These are phyloP conservation scores for Cyberlindnera galapagoensis DNA, from an alignment of 805 yeast species.

Conservation along the genomic window DNA sequence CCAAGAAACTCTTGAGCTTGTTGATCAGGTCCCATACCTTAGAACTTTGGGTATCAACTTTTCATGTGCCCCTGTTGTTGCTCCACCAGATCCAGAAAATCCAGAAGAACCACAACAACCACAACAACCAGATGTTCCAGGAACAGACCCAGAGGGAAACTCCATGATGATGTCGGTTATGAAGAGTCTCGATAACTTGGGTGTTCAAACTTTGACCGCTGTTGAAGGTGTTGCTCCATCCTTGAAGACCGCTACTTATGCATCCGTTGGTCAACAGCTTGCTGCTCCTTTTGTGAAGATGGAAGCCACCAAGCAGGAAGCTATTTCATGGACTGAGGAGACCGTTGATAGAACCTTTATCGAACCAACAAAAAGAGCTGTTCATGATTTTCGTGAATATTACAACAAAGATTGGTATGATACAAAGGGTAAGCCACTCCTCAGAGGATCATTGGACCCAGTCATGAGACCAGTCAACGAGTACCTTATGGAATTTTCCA, in stretches of 20 bases:
- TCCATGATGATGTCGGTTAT: constrained; percentile 35
- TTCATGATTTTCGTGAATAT: constrained; percentile 40
- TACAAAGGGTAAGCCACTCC: constrained; percentile 53
- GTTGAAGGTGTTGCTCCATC: constrained; percentile 58
- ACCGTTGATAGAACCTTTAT: constrained; percentile 31
- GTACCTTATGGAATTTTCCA: constrained; percentile 39
- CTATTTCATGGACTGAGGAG: constrained; percentile 26
- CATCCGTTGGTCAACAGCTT: constrained; percentile 40
- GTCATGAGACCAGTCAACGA: constrained; percentile 55
- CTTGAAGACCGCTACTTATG: constrained; percentile 46
- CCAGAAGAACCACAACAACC: no score
- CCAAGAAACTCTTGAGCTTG: constrained; percentile 31
- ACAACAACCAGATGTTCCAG: no score
- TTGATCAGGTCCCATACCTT: constrained; percentile 27
- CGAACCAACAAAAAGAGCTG: constrained; percentile 43
- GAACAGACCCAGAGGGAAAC: no score
- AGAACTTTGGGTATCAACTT: no score
- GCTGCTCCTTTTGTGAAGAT: constrained; percentile 41
- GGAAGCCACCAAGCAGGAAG: constrained; percentile 18
- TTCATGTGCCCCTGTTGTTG: no score
- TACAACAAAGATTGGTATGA: constrained; percentile 48
- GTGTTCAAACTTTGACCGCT: constrained; percentile 48
- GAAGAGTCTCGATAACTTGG: constrained; percentile 40
- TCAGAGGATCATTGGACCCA: constrained; percentile 60
- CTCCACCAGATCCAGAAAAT: no score